Conservation (phyloP, 148 eudicot species). For the Spergularia marina region DNA sequence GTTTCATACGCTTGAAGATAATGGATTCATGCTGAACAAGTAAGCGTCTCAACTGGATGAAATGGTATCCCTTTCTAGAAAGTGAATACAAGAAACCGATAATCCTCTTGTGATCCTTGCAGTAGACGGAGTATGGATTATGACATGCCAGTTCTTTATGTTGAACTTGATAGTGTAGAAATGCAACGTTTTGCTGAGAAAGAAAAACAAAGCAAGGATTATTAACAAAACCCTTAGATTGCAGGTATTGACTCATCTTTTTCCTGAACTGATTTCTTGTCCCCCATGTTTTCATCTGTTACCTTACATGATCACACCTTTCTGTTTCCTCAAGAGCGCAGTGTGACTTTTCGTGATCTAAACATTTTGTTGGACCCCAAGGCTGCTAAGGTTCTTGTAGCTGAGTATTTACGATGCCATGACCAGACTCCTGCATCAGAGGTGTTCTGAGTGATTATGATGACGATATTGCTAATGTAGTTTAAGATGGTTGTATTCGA, state of each 20-base stretch:
- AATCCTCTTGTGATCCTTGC: background rate
- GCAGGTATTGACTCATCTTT: constrained; percentile 7
- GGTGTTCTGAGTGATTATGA: background rate
- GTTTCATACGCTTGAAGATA: constrained; percentile 1
- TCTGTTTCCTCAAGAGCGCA: background rate
- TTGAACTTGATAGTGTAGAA: background rate
- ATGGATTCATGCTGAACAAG: constrained; percentile 21
- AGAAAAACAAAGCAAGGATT: constrained; percentile 2
- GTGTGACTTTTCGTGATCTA: background rate
- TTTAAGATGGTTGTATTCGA: background rate
- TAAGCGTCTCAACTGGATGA: constrained; percentile 13
- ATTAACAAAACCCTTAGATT: background rate
- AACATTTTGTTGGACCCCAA: background rate
- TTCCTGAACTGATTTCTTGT: background rate
- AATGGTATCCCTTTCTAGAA: background rate
- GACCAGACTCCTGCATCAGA: background rate
- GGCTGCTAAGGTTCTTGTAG: background rate
- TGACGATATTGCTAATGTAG: background rate
- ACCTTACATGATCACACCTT: background rate
- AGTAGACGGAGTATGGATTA: constrained; percentile 11
- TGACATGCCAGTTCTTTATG: constrained; percentile 16
- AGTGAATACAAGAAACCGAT: background rate
- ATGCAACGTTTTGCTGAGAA: background rate
- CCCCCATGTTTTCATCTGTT: background rate
- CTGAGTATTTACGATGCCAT: background rate